A percentile compares a stretch with the other conserved stretches of the same genome.
phyloP scores from a whole-genome alignment of 192 early-diverging fungal species.

The Coemansia aciculifera region DNA sequence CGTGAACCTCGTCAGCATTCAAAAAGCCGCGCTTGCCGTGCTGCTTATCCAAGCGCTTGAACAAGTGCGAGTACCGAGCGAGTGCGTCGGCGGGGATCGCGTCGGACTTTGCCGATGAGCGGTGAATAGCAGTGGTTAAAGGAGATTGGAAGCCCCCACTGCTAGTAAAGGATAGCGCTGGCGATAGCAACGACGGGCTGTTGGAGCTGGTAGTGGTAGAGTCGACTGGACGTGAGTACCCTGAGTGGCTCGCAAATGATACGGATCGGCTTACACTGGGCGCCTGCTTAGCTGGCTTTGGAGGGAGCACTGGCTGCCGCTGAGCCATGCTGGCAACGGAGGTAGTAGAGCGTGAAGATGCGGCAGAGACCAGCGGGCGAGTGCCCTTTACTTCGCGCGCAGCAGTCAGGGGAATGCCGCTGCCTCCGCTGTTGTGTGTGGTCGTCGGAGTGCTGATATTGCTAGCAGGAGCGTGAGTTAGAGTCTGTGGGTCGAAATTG shows the following conservation, averaged over 20 bases:
- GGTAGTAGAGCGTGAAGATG: not conserved
- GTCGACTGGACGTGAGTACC: not conserved
- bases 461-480: not conserved
- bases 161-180: constrained; percentile 4
- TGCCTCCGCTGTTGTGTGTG: constrained; percentile 2
- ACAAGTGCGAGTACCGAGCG: constrained; percentile 33
- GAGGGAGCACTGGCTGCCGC: not conserved
- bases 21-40: constrained; percentile 24
- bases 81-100: constrained; percentile 21
- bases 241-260: constrained; percentile 4
- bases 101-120: not conserved
- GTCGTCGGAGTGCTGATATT: constrained; percentile 4
- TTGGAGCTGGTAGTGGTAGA: not conserved
- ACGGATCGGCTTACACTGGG: not conserved
- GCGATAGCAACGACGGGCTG: not conserved
- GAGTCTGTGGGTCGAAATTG: constrained; percentile 29
- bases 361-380: not conserved
- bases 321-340: not conserved
- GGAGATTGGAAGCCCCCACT: not conserved
- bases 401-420: constrained; percentile 10
- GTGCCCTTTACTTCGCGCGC: constrained; percentile 17
- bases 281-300: not conserved
- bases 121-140: not conserved
- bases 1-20: constrained; percentile 23
- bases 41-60: constrained; percentile 31